phyloP scores from a whole-genome alignment of 2,329 filamentous ascomycete genomes.

The Cylindrodendrum hubeiense region DNA sequence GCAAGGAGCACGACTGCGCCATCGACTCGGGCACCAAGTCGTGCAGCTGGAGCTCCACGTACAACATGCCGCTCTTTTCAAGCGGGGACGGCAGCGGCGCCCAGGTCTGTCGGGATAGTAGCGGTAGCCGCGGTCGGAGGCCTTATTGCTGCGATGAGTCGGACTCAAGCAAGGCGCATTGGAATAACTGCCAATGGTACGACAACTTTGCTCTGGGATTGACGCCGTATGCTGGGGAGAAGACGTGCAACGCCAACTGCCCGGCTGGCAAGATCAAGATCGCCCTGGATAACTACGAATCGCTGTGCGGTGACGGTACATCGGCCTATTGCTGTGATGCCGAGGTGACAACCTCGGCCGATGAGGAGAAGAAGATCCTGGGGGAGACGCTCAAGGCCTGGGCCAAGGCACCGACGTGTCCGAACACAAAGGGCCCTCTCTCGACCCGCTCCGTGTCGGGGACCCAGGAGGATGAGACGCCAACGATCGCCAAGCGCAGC shows the following conservation, averaged over 20 bases:
- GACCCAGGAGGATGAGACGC: not conserved
- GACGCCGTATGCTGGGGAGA: not conserved
- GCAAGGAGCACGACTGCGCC: conserved; percentile 8
- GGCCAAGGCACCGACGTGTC: conserved; percentile 1
- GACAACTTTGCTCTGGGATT: not conserved
- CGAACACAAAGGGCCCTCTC: not conserved
- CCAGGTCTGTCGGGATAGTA: conserved; percentile 3
- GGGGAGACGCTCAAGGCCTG: not conserved
- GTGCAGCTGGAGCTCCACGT: conserved; percentile 2
- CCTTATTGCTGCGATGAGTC: conserved; percentile 7
- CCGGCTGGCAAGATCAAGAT: conserved; percentile 14
- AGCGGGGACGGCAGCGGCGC: conserved; percentile 3
- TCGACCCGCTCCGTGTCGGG: conserved; percentile 4
- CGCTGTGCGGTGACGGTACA: not conserved
- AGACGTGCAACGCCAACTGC: conserved; percentile 3
- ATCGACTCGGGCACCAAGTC: not conserved
- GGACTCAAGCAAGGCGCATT: conserved; percentile 3
- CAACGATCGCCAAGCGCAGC: not conserved
- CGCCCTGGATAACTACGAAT: not conserved
- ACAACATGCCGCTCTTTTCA: not conserved
- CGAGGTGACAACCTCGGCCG: not conserved
- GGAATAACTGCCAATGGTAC: conserved; percentile 1
- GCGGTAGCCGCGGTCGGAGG: not conserved
- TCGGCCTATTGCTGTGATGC: conserved; percentile 7
- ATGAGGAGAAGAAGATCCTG: not conserved